These are phyloP conservation scores for Ophiostoma montium DNA, from an alignment of 2,329 filamentous ascomycete genomes.

Conservation along the genomic window DNA sequence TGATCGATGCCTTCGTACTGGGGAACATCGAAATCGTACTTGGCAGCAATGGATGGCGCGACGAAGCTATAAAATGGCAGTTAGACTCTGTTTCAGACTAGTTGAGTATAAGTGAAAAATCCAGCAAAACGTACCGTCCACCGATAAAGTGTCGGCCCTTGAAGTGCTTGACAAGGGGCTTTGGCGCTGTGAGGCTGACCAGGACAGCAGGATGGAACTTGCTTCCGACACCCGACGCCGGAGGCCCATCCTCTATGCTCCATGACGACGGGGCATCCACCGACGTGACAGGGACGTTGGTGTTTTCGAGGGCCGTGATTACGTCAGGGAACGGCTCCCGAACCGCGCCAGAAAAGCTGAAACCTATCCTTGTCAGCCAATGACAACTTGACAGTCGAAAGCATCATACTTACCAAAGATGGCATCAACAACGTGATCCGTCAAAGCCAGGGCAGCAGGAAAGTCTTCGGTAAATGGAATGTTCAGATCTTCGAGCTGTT, in stretches of 20 bases:
- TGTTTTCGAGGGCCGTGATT: constrained; percentile 61
- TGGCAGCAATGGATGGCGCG: constrained; percentile 60
- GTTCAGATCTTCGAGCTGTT: constrained; percentile 69
- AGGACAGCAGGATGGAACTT: constrained; percentile 68
- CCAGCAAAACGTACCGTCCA: constrained; percentile 59
- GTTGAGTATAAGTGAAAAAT: no score
- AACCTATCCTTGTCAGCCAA: constrained; percentile 36
- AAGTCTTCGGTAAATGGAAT: constrained; percentile 82
- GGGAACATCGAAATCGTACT: constrained; percentile 75
- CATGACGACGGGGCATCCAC: constrained; percentile 91
- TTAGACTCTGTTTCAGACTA: no score
- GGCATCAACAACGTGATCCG: constrained; percentile 79
- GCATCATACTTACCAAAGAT: constrained; percentile 55
- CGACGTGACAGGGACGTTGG: constrained; percentile 63
- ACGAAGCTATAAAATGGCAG: constrained; percentile 48
- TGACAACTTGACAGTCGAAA: background rate
- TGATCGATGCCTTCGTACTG: constrained; percentile 79
- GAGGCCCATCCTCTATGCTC: constrained; percentile 81
- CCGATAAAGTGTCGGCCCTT: constrained; percentile 83
- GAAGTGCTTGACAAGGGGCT: constrained; percentile 76
- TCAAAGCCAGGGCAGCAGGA: constrained; percentile 43
- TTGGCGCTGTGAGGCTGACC: constrained; percentile 84
- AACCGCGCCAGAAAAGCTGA: constrained; percentile 84
- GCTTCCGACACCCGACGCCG: constrained; percentile 59
- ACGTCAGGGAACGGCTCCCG: constrained; percentile 82